Percentiles rank a stretch among this genome's conserved stretches.
phyloP scores from a whole-genome alignment of 1,284 basidiomycete genomes.

The Malassezia sympodialis region DNA sequence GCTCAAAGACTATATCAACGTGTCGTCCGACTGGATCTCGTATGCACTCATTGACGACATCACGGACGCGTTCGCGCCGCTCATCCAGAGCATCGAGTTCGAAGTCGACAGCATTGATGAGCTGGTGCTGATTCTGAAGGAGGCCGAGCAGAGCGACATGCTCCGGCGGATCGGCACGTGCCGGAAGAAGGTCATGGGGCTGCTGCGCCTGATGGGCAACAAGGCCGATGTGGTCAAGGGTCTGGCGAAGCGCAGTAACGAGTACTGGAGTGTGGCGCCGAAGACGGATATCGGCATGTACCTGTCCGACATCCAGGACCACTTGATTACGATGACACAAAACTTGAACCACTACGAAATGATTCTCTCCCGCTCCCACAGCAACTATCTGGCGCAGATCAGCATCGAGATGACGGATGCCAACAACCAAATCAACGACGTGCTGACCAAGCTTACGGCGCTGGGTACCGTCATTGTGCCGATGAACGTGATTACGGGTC shows the following conservation, averaged over 20 bases:
- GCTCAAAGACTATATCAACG: slow-evolving; percentile 96
- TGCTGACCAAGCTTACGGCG: slow-evolving; percentile 93
- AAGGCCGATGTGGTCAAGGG: slow-evolving; percentile 99
- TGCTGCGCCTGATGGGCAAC: slow-evolving; percentile 88
- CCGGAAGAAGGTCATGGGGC: slow-evolving; percentile 98
- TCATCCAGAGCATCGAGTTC: slow-evolving; percentile 97
- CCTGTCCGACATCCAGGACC: slow-evolving; percentile 78
- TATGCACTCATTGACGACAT: slow-evolving; percentile 99
- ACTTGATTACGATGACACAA: slow-evolving; percentile 99
- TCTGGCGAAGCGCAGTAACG: slow-evolving; percentile 88
- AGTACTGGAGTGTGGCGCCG: slow-evolving; percentile 96
- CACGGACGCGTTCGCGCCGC: slow-evolving; percentile 94
- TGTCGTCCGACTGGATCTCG: slow-evolving; percentile 99
- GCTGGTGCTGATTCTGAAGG: slow-evolving; percentile 86
- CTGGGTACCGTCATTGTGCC: slow-evolving; percentile 87
- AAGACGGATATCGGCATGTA: slow-evolving; percentile 95
- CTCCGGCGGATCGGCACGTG: slow-evolving; percentile 78
- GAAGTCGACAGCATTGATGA: slow-evolving; percentile 99
- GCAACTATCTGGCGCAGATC: slow-evolving; percentile 59
- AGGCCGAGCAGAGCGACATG: slow-evolving; percentile 71
- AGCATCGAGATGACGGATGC: slow-evolving; percentile 64
- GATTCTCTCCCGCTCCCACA: slow-evolving; percentile 93
- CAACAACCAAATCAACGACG: slow-evolving; percentile 97
- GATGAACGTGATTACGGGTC: slow-evolving; percentile 50
- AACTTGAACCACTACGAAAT: slow-evolving; percentile 59